Evolutionary conservation across 208 protist genomes (phyloP), one percentile per base, ranked within the genome.

Genomic region (Leishmania aethiopica): DNA sequence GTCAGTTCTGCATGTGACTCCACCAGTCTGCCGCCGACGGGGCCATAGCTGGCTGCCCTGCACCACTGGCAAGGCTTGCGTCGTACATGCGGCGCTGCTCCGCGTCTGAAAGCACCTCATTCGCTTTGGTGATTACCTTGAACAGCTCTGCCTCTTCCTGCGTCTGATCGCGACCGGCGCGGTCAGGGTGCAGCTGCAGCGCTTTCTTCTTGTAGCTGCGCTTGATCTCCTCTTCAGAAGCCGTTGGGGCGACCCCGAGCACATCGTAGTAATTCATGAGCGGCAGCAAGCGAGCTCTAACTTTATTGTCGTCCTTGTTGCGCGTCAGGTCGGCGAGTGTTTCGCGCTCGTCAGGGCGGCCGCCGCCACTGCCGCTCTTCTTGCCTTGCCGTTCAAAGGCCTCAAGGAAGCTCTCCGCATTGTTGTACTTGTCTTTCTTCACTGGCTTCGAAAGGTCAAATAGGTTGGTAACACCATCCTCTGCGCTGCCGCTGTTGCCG

Each of bases 181-280:
- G 81, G 82, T 98, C 96, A 13, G 96, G 96, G 79, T 98, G 96
- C 72, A 97, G 88, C 84, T 96, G 87, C 32, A 98, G 87, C 67
- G 94, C 91, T 82, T 96, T 96, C 82, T 89, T 85, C 85, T 95
- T 96, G 88, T 97, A 98, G 76, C 77, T 80, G 35, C 88, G 88
- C 66, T 82, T 82, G 75, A 98, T 97, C 77, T 95, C 87, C 66
- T 95, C 90, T 81, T 88, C 84, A 10, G 85, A 84, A 7, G 96
- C 93, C 35, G 87, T 89, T 8, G 79, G 84, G 13, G 90, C 79
- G n/a, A 98, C 92, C 42, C 94, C 94, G 1, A 98, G 88, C 15
- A 98, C 86, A 67, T 97, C 94, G 84, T 98, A 98, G 89, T 96
- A 97, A 80, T 95, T 95, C 94, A 97, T 97, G 75, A 97, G 79